Evolutionary conservation across 306 rosid species (phyloP).

Genomic region (Cotoneaster glaucophyllus): DNA sequence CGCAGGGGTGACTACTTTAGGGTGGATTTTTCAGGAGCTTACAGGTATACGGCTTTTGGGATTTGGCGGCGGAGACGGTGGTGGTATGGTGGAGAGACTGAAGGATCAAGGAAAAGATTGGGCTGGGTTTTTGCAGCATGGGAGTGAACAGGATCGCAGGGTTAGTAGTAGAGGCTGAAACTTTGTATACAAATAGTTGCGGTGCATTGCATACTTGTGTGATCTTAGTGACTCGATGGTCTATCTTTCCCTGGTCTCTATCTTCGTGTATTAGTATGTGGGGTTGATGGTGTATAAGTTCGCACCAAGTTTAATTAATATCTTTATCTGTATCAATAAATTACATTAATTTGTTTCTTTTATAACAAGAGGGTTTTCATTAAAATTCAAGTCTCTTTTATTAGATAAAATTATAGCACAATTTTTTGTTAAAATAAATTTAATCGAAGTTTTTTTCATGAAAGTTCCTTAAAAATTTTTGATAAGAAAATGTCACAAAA

Average conservation of each 20-base stretch:
- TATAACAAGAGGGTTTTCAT: no score
- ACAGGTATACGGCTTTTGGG: background rate
- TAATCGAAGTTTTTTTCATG: no score
- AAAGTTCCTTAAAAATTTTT: no score
- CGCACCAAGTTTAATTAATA: no score
- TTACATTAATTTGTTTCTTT: no score
- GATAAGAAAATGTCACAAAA: no score
- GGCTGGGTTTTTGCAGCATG: background rate
- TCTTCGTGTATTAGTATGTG: background rate
- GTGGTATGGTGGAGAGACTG: background rate
- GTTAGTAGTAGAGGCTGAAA: background rate
- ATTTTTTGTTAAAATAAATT: no score
- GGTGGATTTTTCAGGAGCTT: slow-evolving; percentile 8
- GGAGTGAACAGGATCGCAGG: background rate
- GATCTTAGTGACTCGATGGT: no score
- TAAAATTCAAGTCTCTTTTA: no score
- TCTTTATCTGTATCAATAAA: no score
- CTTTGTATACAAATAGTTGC: background rate
- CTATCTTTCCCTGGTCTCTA: background rate
- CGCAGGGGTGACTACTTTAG: background rate
- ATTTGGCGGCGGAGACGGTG: background rate
- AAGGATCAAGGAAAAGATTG: background rate
- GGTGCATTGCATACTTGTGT: background rate
- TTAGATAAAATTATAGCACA: no score
- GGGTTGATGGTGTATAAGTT: background rate